A percentile compares a stretch with the other conserved stretches of the same genome.
Conservation (phyloP, 495 filamentous ascomycete genomes). For the Umbilicaria muhlenbergii region DNA sequence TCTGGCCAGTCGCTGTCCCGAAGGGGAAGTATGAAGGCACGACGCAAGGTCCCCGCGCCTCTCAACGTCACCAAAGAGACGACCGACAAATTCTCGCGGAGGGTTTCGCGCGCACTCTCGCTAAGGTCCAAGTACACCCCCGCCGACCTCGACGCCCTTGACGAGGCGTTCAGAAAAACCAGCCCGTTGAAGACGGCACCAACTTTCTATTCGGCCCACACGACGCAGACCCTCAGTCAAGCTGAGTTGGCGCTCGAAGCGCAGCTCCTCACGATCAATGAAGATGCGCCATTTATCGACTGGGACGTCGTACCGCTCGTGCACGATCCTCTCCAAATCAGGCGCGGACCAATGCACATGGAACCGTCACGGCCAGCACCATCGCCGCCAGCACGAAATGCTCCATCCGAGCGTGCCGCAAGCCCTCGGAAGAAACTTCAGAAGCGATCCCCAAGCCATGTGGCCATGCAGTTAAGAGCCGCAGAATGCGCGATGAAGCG, state of each 20-base stretch:
- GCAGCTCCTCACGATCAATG: slow-evolving; percentile 15
- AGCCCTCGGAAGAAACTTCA: slow-evolving; percentile 6
- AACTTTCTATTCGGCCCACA: slow-evolving; percentile 1
- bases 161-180: slow-evolving; percentile 15
- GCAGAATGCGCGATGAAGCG: slow-evolving; percentile 6
- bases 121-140: slow-evolving; percentile 18
- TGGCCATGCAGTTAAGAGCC: slow-evolving; percentile 12
- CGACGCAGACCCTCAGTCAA: slow-evolving; percentile 11
- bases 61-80: slow-evolving; percentile 11
- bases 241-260: slow-evolving; percentile 17
- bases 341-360: slow-evolving; percentile 13
- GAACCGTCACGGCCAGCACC: slow-evolving; percentile 15
- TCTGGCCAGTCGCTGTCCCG: slow-evolving; percentile 6
- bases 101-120: slow-evolving; percentile 11
- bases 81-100: slow-evolving; percentile 1
- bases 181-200: slow-evolving; percentile 8
- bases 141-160: slow-evolving; percentile 18
- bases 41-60: slow-evolving; percentile 13
- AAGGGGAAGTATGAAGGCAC: slow-evolving; percentile 10
- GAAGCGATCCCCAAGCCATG: slow-evolving; percentile 11
- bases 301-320: not conserved
- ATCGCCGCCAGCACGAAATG: slow-evolving; percentile 7
- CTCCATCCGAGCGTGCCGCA: slow-evolving; percentile 6
- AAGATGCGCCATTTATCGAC: slow-evolving; percentile 10
- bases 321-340: slow-evolving; percentile 14